phyloP scores from a whole-genome alignment of 2,329 filamentous ascomycete species.

The Beauveria scarabaeidicola region DNA sequence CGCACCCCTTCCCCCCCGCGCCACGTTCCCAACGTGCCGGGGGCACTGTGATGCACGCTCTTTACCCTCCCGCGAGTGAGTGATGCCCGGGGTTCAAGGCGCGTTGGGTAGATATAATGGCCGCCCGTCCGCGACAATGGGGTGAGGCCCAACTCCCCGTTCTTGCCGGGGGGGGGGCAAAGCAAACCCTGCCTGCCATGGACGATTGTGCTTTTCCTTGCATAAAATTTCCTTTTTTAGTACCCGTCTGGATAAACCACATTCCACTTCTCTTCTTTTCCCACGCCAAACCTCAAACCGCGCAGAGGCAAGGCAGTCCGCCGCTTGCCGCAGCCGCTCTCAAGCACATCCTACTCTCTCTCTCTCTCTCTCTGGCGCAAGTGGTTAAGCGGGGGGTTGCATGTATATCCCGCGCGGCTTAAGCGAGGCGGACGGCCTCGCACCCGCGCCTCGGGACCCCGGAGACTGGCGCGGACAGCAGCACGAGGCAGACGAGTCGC shows the following conservation, averaged over 20 bases:
- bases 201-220: neutral
- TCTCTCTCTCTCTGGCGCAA: neutral
- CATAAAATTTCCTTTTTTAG: neutral
- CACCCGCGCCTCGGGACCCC: neutral
- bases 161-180: neutral
- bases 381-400: neutral
- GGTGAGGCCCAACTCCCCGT: neutral
- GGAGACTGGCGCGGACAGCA: neutral
- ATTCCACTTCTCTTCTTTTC: neutral
- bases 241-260: neutral
- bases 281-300: neutral
- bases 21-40: neutral
- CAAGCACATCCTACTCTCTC: neutral
- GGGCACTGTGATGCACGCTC: neutral
- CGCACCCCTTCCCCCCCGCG: neutral
- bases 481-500: neutral
- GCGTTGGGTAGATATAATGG: slow-evolving; percentile 8
- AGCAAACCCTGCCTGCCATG: neutral
- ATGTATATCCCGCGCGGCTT: slow-evolving; percentile 8
- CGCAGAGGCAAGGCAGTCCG: neutral
- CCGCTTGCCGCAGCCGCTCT: neutral
- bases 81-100: neutral
- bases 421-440: neutral
- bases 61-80: neutral
- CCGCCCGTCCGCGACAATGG: neutral